phyloP scores from a whole-genome alignment of 1,284 basidiomycete species.

The Hemileia vastatrix region DNA sequence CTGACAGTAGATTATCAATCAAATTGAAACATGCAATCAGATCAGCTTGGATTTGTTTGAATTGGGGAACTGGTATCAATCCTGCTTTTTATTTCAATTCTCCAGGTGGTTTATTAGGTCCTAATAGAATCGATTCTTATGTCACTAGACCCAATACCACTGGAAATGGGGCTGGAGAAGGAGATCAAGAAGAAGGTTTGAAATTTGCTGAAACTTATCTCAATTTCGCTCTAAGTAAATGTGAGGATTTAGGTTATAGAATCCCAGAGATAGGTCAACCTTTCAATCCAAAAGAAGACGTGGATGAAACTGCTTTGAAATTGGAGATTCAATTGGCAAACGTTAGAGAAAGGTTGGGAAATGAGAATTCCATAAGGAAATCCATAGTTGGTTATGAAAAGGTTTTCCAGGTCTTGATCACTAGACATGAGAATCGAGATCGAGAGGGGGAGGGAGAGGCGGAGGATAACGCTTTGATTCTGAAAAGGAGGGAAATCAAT shows the following conservation, averaged over 20 bases:
- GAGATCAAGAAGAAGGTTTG: constrained; percentile 28
- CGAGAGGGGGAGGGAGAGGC: constrained; percentile 2
- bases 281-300: too few species aligned
- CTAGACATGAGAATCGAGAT: neutral
- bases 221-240: constrained; percentile 27
- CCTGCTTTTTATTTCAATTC: constrained; percentile 32
- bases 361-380: too few species aligned
- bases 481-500: constrained; percentile 2
- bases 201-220: constrained; percentile 33
- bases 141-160: constrained; percentile 25
- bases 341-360: too few species aligned
- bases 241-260: constrained; percentile 29
- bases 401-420: constrained; percentile 26
- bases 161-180: constrained; percentile 18
- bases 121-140: constrained; percentile 25
- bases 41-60: constrained; percentile 37
- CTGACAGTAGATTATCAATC: too few species aligned
- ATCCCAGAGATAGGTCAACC: neutral
- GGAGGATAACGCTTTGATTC: constrained; percentile 1
- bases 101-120: constrained; percentile 16
- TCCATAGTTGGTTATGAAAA: too few species aligned
- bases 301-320: too few species aligned
- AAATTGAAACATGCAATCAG: constrained; percentile 37
- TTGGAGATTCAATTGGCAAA: too few species aligned
- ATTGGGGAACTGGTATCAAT: constrained; percentile 39